These are phyloP conservation scores for Trametes villosa DNA, from an alignment of 768 basidiomycete genomes.

Conservation along the genomic window DNA sequence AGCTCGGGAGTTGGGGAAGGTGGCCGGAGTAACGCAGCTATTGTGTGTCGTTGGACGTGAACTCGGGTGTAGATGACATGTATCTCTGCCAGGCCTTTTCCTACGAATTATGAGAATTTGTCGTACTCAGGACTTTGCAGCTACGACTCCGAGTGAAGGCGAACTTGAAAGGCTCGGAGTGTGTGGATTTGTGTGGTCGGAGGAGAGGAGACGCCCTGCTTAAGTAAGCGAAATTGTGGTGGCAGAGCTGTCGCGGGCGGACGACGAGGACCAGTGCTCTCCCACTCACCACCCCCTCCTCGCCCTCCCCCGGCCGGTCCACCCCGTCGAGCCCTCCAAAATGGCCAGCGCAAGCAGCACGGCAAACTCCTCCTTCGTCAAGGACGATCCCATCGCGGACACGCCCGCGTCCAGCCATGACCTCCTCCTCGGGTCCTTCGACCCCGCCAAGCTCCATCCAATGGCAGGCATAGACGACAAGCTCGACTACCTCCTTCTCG, in stretches of 20 bases:
- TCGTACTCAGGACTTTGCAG: too few relatives aligned
- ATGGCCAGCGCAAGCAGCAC: slow-evolving; percentile 18
- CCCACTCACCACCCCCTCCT: slow-evolving; percentile 15
- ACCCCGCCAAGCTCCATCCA: slow-evolving; percentile 92
- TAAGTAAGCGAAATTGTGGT: slow-evolving; percentile 18
- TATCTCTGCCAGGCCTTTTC: too few relatives aligned
- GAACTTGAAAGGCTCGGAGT: neutral
- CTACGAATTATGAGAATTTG: too few relatives aligned
- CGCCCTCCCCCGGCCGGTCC: neutral
- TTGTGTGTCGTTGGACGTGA: too few relatives aligned
- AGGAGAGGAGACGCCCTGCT: slow-evolving; percentile 2
- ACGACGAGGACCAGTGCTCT: slow-evolving; percentile 19
- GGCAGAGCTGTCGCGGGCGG: slow-evolving; percentile 10
- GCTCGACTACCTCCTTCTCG: slow-evolving; percentile 93
- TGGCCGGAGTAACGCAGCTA: too few relatives aligned
- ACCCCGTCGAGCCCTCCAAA: neutral
- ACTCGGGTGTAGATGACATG: too few relatives aligned
- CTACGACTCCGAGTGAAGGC: too few relatives aligned
- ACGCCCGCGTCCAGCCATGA: slow-evolving; percentile 50
- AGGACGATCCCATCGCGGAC: slow-evolving; percentile 10
- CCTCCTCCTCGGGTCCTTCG: slow-evolving; percentile 85
- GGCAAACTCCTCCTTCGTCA: slow-evolving; percentile 9
- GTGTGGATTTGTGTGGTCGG: neutral
- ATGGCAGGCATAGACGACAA: slow-evolving; percentile 90
- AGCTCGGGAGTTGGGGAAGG: too few relatives aligned